A percentile compares a stretch with the other conserved stretches of the same genome.
Conservation (phyloP, 106 monocot genomes). For the Gastrodia elata region DNA sequence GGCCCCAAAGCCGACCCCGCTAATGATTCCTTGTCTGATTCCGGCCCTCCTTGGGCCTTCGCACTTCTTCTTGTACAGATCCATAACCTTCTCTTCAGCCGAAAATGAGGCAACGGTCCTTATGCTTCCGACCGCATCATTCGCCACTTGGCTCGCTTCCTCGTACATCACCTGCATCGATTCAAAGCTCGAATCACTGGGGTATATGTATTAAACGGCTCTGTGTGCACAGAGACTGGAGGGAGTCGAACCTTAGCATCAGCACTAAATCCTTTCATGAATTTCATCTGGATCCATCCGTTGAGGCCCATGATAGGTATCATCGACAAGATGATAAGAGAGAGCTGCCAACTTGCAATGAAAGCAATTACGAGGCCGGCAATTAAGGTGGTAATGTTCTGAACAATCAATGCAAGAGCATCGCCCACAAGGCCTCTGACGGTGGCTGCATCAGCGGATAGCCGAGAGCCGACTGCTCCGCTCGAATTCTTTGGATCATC, state of each 20-base stretch:
- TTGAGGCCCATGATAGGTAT: slow-evolving; percentile 44
- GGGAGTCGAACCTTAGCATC: slow-evolving; percentile 48
- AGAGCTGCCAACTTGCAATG: slow-evolving; percentile 48
- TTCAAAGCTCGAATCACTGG: neutral
- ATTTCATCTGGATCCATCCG: slow-evolving; percentile 42
- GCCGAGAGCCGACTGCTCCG: slow-evolving; percentile 45
- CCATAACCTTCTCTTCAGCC: slow-evolving; percentile 36
- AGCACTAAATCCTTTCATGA: slow-evolving; percentile 51
- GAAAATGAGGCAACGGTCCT: slow-evolving; percentile 51
- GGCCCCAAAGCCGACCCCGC: slow-evolving; percentile 32
- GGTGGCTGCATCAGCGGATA: slow-evolving; percentile 52
- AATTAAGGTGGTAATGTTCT: slow-evolving; percentile 35
- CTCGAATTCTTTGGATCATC: slow-evolving; percentile 41
- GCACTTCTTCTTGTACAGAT: slow-evolving; percentile 31
- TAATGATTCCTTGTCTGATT: slow-evolving; percentile 28
- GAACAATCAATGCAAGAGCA: slow-evolving; percentile 40
- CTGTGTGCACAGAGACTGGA: neutral
- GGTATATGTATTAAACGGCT: neutral
- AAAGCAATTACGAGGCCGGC: slow-evolving; percentile 54
- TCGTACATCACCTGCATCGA: slow-evolving; percentile 52
- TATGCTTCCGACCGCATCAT: slow-evolving; percentile 40
- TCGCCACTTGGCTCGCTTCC: slow-evolving; percentile 54
- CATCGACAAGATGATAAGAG: slow-evolving; percentile 42
- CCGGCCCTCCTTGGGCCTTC: slow-evolving; percentile 28
- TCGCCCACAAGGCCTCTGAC: slow-evolving; percentile 68